phyloP scores from a whole-genome alignment of 805 yeast species.

The Diddensiella caesifluorescens region DNA sequence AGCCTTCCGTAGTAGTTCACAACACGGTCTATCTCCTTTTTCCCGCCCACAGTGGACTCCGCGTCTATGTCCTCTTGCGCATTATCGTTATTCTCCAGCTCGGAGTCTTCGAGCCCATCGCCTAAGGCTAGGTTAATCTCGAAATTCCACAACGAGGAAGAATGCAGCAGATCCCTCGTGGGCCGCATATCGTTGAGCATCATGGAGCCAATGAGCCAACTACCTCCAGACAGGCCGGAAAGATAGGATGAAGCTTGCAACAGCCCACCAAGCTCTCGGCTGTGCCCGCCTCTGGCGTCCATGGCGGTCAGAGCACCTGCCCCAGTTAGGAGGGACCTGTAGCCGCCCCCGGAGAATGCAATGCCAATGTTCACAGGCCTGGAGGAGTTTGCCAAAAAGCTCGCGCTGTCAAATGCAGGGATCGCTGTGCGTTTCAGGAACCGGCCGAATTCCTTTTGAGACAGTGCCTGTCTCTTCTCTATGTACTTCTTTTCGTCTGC shows the following conservation, averaged over 20 bases:
- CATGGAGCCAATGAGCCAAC: constrained; percentile 70
- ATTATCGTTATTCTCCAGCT: neutral
- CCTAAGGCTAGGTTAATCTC: constrained; percentile 45
- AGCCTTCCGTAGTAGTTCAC: constrained; percentile 10
- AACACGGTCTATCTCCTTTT: constrained; percentile 15
- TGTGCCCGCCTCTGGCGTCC: constrained; percentile 37
- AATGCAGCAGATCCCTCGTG: constrained; percentile 50
- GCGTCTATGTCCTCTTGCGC: neutral
- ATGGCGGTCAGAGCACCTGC: constrained; percentile 77
- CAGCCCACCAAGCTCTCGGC: constrained; percentile 55
- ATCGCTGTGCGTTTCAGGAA: constrained; percentile 43
- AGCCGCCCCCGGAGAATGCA: constrained; percentile 86
- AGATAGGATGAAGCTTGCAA: constrained; percentile 63
- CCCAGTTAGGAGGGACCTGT: constrained; percentile 76
- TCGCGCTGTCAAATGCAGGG: constrained; percentile 39
- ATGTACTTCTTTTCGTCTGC: constrained; percentile 24
- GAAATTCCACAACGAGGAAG: constrained; percentile 58
- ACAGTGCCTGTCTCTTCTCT: constrained; percentile 13
- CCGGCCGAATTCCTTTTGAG: constrained; percentile 33
- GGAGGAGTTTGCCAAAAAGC: constrained; percentile 17
- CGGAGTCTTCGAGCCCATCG: neutral
- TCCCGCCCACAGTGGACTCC: neutral
- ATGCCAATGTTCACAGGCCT: constrained; percentile 29
- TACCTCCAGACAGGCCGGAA: constrained; percentile 76
- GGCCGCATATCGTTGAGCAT: constrained; percentile 65